A percentile compares a stretch with the other conserved stretches of the same genome.
Conservation (phyloP, 2,329 filamentous ascomycete species). For the Cercospora sp. region DNA sequence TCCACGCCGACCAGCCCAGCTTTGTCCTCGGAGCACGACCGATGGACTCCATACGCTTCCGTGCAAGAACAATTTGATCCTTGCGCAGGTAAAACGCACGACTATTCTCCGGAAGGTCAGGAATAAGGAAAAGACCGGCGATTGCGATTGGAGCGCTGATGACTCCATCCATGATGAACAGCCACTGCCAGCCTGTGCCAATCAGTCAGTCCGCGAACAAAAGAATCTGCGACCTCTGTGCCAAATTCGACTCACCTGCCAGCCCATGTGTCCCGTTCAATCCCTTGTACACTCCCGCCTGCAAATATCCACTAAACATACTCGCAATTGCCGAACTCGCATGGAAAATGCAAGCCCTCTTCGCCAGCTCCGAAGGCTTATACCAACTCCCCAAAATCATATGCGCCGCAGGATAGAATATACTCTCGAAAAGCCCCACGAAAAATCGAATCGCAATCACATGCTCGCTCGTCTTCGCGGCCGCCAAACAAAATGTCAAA, state of each 20-base stretch:
- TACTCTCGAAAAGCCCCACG: slow-evolving; percentile 52
- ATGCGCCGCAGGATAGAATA: slow-evolving; percentile 56
- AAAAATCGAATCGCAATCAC: slow-evolving; percentile 54
- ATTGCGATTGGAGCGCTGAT: slow-evolving; percentile 56
- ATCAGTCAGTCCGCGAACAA: slow-evolving; percentile 39
- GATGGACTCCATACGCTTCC: slow-evolving; percentile 49
- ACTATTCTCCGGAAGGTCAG: slow-evolving; percentile 54
- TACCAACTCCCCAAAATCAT: slow-evolving; percentile 57
- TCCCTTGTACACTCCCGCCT: slow-evolving; percentile 53
- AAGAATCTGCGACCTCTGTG: neutral
- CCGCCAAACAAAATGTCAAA: slow-evolving; percentile 49
- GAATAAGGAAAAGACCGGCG: slow-evolving; percentile 51
- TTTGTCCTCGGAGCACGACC: slow-evolving; percentile 24
- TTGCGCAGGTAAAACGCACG: slow-evolving; percentile 51
- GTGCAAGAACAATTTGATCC: slow-evolving; percentile 47
- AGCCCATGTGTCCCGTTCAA: slow-evolving; percentile 45
- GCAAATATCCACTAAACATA: slow-evolving; percentile 57
- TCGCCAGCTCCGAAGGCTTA: slow-evolving; percentile 52
- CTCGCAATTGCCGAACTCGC: slow-evolving; percentile 48
- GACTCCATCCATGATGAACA: slow-evolving; percentile 45
- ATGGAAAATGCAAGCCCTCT: slow-evolving; percentile 56
- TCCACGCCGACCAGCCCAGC: slow-evolving; percentile 48
- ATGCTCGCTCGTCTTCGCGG: slow-evolving; percentile 45
- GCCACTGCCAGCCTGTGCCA: slow-evolving; percentile 5
- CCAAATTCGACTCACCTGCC: slow-evolving; percentile 54